These are phyloP conservation scores for Ophiostoma tasmaniense DNA, from an alignment of 2,329 filamentous ascomycete genomes.

Conservation along the genomic window DNA sequence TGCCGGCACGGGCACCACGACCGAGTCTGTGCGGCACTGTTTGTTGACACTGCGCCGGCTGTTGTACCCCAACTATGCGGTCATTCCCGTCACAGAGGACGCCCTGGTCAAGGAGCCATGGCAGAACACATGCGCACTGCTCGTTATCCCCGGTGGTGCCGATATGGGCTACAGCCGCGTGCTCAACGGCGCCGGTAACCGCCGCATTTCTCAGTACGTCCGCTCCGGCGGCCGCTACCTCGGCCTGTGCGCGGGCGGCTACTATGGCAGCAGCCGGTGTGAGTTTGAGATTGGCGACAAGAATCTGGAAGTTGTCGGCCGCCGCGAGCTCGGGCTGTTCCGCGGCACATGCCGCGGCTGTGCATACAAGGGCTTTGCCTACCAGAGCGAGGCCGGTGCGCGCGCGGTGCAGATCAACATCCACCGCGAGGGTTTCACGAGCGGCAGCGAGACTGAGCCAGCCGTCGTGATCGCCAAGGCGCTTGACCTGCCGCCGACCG, in stretches of 20 bases:
- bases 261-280: slow-evolving; percentile 73
- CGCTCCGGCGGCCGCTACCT: slow-evolving; percentile 77
- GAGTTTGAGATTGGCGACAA: slow-evolving; percentile 87
- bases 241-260: slow-evolving; percentile 89
- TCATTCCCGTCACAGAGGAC: slow-evolving; percentile 72
- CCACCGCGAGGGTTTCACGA: slow-evolving; percentile 48
- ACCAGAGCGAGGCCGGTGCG: slow-evolving; percentile 79
- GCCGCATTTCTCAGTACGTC: slow-evolving; percentile 75
- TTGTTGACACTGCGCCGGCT: slow-evolving; percentile 78
- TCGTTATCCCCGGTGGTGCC: slow-evolving; percentile 91
- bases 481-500: slow-evolving; percentile 46
- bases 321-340: slow-evolving; percentile 79
- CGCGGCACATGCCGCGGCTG: slow-evolving; percentile 77
- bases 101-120: slow-evolving; percentile 86
- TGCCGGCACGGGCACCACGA: slow-evolving; percentile 71
- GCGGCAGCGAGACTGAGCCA: slow-evolving; percentile 11
- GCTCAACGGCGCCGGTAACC: slow-evolving; percentile 81
- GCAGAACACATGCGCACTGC: slow-evolving; percentile 73
- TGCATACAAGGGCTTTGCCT: slow-evolving; percentile 83
- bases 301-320: slow-evolving; percentile 74
- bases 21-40: slow-evolving; percentile 83
- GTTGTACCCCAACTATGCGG: slow-evolving; percentile 83
- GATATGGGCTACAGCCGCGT: slow-evolving; percentile 84
- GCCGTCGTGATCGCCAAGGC: slow-evolving; percentile 23
- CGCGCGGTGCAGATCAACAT: slow-evolving; percentile 61